Base-by-base conservation (phyloP, 2,329 filamentous ascomycete species). In the Thermoascus crustaceus region DNA sequence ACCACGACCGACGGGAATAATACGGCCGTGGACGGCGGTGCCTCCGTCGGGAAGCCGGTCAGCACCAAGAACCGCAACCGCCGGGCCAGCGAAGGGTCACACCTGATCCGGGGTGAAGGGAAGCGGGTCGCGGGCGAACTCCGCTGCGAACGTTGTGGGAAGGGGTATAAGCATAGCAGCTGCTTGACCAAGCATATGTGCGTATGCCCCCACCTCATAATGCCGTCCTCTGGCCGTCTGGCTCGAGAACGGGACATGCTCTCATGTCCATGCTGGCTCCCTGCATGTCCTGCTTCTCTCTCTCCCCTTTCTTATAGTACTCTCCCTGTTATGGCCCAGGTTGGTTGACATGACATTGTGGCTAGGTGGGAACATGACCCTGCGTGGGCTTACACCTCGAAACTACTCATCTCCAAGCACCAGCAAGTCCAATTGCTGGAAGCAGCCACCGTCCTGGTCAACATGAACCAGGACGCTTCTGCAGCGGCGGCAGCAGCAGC, bases 141-240 rank as follows among this genome's bases (percentile, higher is more conserved):
- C 60, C 86, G 84, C 66, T 98, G 91, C 71, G 86, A 94, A 61
- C 89, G 88, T 67, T 98, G 91, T 72, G 89, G 89, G 66, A 98
- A 98, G 76, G 87, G 87, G 68, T 98, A 98, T 78, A 98, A 98
- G 80, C 91, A 98, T 76, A 94, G 88, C 79, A 96, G 91, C 73
- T 98, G 91, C 79, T 79, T 98, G 73, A 93, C 85, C 63, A 98
- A 96, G 78, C 91, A 98, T 80, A 82, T 95, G 91, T 96, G 80
- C 78, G 91, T 94, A 74, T 62, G 46, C 52, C 53, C 48, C 70
- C 74, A n/a, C n/a, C n/a, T n/a, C n/a, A n/a, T n/a, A n/a, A n/a
- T n/a, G n/a, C 78, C 74, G 71, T 67, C 66, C 67, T 67, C 67
- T 64, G 58, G 61, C 59, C 55, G 53, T 48, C 52, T 50, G 30